Evolutionary conservation across 768 basidiomycete species (phyloP).

Genomic region (Gymnopilus junonius): DNA sequence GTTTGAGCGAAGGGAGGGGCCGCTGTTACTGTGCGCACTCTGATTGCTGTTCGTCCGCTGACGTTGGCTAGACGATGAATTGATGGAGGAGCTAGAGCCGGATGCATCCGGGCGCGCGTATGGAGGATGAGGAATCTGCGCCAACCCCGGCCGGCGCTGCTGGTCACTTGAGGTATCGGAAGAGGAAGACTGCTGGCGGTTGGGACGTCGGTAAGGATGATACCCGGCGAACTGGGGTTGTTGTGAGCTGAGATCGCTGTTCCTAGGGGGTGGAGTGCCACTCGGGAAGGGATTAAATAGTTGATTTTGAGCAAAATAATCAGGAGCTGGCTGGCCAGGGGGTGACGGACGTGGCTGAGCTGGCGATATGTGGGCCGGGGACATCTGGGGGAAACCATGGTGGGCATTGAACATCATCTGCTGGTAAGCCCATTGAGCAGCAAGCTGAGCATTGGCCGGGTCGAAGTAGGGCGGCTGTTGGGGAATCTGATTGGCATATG

Average conservation of each 20-base stretch:
- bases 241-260: constrained; percentile 29
- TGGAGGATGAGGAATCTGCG: constrained; percentile 62
- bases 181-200: constrained; percentile 49
- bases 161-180: constrained; percentile 36
- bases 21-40: constrained; percentile 51
- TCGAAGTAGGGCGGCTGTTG: constrained; percentile 71
- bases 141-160: constrained; percentile 44
- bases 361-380: constrained; percentile 19
- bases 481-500: constrained; percentile 40
- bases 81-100: constrained; percentile 77
- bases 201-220: constrained; percentile 83
- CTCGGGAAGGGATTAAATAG: constrained; percentile 70
- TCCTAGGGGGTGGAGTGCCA: constrained; percentile 70
- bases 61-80: constrained; percentile 63
- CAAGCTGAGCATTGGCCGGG: constrained; percentile 73
- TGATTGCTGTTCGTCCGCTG: constrained; percentile 76
- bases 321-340: constrained; percentile 23
- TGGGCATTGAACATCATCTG: constrained; percentile 87
- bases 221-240: constrained; percentile 57
- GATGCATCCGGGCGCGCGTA: constrained; percentile 83
- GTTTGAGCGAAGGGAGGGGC: constrained; percentile 36
- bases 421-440: constrained; percentile 89
- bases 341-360: constrained; percentile 27
- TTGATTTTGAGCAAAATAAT: constrained; percentile 64
- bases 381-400: constrained; percentile 50